Evolutionary conservation across 2,329 filamentous ascomycete genomes (phyloP).

Genomic region (Alternaria alternata): DNA sequence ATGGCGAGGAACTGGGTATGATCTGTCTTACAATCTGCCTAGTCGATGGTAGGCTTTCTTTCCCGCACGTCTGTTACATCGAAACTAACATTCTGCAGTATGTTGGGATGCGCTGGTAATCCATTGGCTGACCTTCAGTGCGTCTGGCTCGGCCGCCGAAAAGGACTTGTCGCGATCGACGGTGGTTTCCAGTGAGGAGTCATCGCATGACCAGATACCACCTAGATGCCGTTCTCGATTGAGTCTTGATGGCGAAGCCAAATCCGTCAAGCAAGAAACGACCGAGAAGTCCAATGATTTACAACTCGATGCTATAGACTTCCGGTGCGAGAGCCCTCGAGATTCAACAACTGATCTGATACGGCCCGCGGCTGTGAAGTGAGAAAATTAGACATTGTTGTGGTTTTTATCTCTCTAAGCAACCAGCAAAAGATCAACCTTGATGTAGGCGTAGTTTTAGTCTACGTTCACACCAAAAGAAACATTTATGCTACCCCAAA

Average conservation of each 20-base stretch:
- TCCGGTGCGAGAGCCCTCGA: background rate
- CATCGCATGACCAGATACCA: background rate
- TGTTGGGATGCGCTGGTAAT: slow-evolving; percentile 30
- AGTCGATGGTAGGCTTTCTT: slow-evolving; percentile 43
- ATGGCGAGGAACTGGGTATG: slow-evolving; percentile 49
- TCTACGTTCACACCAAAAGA: background rate
- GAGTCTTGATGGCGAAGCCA: background rate
- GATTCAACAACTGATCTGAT: slow-evolving; percentile 2
- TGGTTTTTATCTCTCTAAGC: background rate
- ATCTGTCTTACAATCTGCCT: slow-evolving; percentile 51
- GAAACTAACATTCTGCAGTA: slow-evolving; percentile 11
- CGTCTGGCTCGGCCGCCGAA: slow-evolving; percentile 16
- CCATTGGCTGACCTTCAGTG: slow-evolving; percentile 31
- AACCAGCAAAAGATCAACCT: background rate
- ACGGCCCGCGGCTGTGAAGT: background rate
- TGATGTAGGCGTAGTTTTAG: background rate
- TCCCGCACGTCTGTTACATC: background rate
- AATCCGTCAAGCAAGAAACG: background rate
- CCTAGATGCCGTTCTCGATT: background rate
- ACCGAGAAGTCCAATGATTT: background rate
- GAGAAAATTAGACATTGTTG: background rate
- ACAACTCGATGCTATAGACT: background rate
- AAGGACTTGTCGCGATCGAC: slow-evolving; percentile 9
- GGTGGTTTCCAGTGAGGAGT: background rate
- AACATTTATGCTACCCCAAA: background rate